phyloP scores from a whole-genome alignment of 306 rosid species.

The Glycine latifolia region DNA sequence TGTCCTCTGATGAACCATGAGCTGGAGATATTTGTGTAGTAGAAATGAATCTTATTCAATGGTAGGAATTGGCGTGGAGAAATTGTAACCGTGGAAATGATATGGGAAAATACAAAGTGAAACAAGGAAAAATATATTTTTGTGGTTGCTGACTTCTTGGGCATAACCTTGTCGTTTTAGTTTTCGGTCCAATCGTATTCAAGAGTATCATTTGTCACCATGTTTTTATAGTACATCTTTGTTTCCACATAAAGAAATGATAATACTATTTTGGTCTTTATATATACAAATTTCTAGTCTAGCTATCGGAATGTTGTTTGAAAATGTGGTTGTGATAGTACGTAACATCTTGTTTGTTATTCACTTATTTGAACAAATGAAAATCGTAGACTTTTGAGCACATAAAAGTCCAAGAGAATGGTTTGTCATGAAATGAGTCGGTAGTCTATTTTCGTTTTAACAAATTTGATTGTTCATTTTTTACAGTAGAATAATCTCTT shows the following conservation, averaged over 20 bases:
- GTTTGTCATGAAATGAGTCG: background rate
- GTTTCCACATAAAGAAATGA: slow-evolving; percentile 6
- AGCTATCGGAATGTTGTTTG: background rate
- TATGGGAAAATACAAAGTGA: background rate
- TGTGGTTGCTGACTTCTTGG: slow-evolving; percentile 42
- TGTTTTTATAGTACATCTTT: slow-evolving; percentile 31
- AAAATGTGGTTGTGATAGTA: background rate
- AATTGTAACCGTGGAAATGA: slow-evolving; percentile 1
- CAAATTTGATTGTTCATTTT: background rate
- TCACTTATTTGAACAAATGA: background rate
- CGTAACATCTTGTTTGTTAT: background rate
- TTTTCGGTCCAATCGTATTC: slow-evolving; percentile 29
- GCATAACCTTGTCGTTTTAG: slow-evolving; percentile 29
- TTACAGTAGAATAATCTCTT: background rate
- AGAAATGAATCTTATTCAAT: background rate
- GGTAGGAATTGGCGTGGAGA: slow-evolving; percentile 39
- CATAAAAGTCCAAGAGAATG: background rate
- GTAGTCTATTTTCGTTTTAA: background rate
- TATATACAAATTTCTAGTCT: background rate
- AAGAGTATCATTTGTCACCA: background rate
- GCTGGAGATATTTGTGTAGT: slow-evolving; percentile 28
- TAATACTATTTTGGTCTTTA: background rate
- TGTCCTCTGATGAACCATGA: slow-evolving; percentile 34
- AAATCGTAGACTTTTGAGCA: background rate
- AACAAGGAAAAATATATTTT: slow-evolving; percentile 41